phyloP scores from a whole-genome alignment of 495 filamentous ascomycete genomes.

The Echria macrotheca region DNA sequence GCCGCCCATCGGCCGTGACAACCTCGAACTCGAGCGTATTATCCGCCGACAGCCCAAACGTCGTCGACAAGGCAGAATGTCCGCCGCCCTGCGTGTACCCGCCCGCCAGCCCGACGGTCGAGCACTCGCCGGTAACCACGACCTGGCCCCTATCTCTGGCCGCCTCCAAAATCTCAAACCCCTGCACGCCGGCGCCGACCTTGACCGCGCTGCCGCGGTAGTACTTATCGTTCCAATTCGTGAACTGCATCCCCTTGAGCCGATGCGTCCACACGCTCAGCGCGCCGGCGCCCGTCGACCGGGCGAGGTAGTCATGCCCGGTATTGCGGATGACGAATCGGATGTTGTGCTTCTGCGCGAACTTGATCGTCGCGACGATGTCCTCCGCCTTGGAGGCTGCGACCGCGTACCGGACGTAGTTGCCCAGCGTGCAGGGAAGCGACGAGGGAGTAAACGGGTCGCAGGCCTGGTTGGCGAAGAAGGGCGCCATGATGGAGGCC shows the following conservation, averaged over 20 bases:
- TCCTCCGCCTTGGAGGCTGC: slow-evolving; percentile 37
- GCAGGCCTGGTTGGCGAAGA: slow-evolving; percentile 40
- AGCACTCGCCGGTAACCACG: slow-evolving; percentile 49
- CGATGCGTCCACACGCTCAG: slow-evolving; percentile 49
- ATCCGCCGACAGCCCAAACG: slow-evolving; percentile 57
- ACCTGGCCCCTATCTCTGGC: slow-evolving; percentile 40
- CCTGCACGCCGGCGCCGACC: slow-evolving; percentile 56
- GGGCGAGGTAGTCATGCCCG: slow-evolving; percentile 43
- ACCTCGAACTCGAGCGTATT: slow-evolving; percentile 57
- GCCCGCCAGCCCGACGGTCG: slow-evolving; percentile 47
- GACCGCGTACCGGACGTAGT: slow-evolving; percentile 53
- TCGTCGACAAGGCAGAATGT: slow-evolving; percentile 47
- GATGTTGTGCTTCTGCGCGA: slow-evolving; percentile 40
- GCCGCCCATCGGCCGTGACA: slow-evolving; percentile 43
- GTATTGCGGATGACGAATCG: slow-evolving; percentile 46
- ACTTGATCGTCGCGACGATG: slow-evolving; percentile 39
- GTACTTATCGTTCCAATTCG: slow-evolving; percentile 32
- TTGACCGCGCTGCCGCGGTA: slow-evolving; percentile 47
- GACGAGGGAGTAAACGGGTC: slow-evolving; percentile 23
- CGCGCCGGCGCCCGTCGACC: slow-evolving; percentile 48
- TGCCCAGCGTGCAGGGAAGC: slow-evolving; percentile 48
- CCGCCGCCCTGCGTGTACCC: slow-evolving; percentile 60
- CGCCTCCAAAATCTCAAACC: slow-evolving; percentile 43
- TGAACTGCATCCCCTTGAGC: slow-evolving; percentile 42
- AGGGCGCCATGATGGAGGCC: slow-evolving; percentile 41